Percentiles rank a stretch among this genome's conserved stretches.
phyloP scores from a whole-genome alignment of 176 grass and related monocot species.

The Bolboschoenus planiculmis region DNA sequence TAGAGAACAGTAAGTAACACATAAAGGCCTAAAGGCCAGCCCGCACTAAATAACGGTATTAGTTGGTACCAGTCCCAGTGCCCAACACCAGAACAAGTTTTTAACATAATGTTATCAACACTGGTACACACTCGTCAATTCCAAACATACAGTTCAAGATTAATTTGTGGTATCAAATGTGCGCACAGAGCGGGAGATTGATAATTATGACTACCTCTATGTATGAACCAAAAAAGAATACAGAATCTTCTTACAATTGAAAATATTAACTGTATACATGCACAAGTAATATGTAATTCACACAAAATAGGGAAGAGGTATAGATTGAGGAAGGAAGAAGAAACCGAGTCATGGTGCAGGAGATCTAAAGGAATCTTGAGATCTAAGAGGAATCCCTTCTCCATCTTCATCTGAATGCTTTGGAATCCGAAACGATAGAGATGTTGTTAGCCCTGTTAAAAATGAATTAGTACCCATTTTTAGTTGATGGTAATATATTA shows the following conservation, averaged over 20 bases:
- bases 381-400: slow-evolving; percentile 57
- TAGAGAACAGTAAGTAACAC: background rate
- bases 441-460: slow-evolving; percentile 30
- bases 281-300: background rate
- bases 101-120: background rate
- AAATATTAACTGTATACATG: background rate
- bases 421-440: slow-evolving; percentile 25
- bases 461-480: slow-evolving; percentile 14
- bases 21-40: background rate
- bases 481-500: background rate
- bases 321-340: background rate
- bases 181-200: background rate
- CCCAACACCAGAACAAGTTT: background rate
- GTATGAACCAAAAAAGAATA: slow-evolving; percentile 15
- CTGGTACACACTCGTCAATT: background rate
- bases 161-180: background rate
- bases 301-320: background rate
- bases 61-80: background rate
- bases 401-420: slow-evolving; percentile 38
- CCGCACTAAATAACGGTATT: background rate
- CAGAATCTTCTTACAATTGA: background rate
- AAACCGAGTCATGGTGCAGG: background rate
- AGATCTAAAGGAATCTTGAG: slow-evolving; percentile 42
- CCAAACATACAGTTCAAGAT: background rate
- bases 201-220: background rate